A percentile compares a stretch with the other conserved stretches of the same genome.
Evolutionary conservation across 352 stramenopile genomes (phyloP).

Genomic region (Phytophthora ramorum): DNA sequence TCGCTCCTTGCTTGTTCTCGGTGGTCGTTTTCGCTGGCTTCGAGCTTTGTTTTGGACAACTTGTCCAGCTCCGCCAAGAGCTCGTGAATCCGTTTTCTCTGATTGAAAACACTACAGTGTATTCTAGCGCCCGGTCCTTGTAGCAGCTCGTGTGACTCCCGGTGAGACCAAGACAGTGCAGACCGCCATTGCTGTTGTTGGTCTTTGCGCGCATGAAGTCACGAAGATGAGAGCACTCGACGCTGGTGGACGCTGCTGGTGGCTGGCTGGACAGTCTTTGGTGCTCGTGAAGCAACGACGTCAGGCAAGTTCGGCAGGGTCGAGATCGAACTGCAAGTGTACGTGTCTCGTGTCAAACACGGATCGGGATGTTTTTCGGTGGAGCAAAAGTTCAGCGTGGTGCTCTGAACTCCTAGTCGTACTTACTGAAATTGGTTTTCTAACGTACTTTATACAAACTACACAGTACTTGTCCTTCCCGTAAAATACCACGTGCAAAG

Average conservation of each 20-base stretch:
- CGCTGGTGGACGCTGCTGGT: neutral
- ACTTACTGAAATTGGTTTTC: neutral
- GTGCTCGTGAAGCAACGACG: neutral
- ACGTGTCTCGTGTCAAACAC: too few species aligned
- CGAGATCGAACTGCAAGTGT: too few species aligned
- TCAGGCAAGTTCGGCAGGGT: too few species aligned
- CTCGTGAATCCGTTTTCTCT: too few species aligned
- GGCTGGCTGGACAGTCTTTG: neutral
- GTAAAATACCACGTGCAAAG: neutral
- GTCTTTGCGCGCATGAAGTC: neutral
- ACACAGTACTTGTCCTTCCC: neutral
- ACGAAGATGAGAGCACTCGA: slow-evolving; percentile 9
- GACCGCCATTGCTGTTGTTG: neutral
- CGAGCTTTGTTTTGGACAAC: neutral
- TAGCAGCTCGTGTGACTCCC: too few species aligned
- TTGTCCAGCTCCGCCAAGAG: neutral
- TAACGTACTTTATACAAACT: neutral
- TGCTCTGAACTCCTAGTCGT: neutral
- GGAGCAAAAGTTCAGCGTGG: neutral
- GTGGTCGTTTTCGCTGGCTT: too few species aligned
- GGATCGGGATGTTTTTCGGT: neutral
- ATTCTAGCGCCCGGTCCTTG: too few species aligned
- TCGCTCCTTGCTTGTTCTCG: too few species aligned
- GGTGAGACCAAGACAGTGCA: neutral
- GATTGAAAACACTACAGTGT: too few species aligned